A percentile compares a stretch with the other conserved stretches of the same genome.
These are phyloP conservation scores for Penicillium sp. DNA, from an alignment of 2,329 filamentous ascomycete genomes.

Conservation along the genomic window DNA sequence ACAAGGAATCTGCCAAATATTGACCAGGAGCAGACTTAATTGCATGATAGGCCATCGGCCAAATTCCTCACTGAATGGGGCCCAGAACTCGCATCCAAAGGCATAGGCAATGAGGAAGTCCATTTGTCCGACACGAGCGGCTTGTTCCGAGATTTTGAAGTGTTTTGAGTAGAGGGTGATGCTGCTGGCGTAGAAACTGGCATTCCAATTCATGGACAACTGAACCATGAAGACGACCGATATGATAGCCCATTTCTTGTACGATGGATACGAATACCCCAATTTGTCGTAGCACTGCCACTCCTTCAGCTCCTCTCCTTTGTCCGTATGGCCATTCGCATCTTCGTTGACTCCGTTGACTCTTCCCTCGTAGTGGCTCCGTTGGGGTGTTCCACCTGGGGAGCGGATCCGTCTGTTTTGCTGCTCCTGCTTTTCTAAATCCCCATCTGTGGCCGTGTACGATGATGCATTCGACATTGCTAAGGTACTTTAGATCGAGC, in stretches of 20 bases:
- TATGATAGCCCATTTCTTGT: conserved; percentile 70
- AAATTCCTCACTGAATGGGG: conserved; percentile 81
- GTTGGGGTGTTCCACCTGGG: conserved; percentile 11
- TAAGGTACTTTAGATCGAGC: not conserved
- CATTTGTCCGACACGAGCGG: conserved; percentile 70
- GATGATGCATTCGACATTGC: conserved; percentile 14
- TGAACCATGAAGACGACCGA: conserved; percentile 70
- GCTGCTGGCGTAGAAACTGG: conserved; percentile 69
- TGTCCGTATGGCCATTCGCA: conserved; percentile 13
- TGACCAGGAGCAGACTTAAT: conserved; percentile 70
- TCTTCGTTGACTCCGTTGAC: not conserved
- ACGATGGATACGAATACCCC: conserved; percentile 60
- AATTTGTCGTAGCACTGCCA: conserved; percentile 65
- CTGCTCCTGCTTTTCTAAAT: conserved; percentile 21
- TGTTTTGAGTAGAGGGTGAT: conserved; percentile 63
- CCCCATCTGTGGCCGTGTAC: conserved; percentile 8
- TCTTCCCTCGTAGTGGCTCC: conserved; percentile 6
- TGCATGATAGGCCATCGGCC: conserved; percentile 76
- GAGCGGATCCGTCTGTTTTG: conserved; percentile 11
- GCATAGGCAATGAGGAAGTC: conserved; percentile 77
- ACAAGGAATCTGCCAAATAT: conserved; percentile 73
- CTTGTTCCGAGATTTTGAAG: conserved; percentile 67
- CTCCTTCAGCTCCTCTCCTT: conserved; percentile 46
- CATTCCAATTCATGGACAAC: conserved; percentile 77
- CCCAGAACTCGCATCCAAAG: conserved; percentile 85